A percentile compares a stretch with the other conserved stretches of the same genome.
phyloP scores from a whole-genome alignment of 257 asterid species.

The Ilex asprella region DNA sequence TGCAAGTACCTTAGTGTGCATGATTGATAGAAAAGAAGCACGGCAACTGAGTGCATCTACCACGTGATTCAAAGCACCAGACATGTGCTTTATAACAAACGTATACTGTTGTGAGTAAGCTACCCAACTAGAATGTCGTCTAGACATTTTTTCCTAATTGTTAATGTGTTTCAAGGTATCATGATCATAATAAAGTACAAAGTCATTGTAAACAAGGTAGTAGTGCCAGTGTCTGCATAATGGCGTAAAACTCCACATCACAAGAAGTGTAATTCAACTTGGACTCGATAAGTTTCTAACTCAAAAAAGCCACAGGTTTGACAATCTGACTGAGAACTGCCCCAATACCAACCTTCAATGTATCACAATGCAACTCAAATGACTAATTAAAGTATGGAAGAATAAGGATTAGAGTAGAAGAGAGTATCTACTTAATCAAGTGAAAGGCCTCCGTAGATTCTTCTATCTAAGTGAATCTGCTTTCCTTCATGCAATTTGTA shows the following conservation, averaged over 20 bases:
- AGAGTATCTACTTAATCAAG: not conserved
- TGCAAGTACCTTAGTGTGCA: not conserved
- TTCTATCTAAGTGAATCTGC: not conserved
- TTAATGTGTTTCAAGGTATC: not conserved
- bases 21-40: not conserved
- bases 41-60: slow-evolving; percentile 2
- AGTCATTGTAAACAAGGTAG: too few relatives aligned
- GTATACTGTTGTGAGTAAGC: not conserved
- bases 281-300: not conserved
- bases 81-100: slow-evolving; percentile 1
- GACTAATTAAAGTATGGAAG: not conserved
- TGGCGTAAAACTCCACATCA: not conserved
- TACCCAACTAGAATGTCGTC: not conserved
- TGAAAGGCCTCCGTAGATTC: not conserved
- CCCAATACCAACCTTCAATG: slow-evolving; percentile 1
- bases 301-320: not conserved
- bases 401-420: not conserved
- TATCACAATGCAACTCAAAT: slow-evolving; percentile 5
- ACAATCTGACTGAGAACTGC: not conserved
- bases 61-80: not conserved
- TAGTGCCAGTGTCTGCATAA: not conserved
- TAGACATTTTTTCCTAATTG: not conserved
- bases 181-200: not conserved
- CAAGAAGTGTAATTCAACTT: not conserved
- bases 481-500: not conserved